Base-by-base conservation (phyloP, 202 grass and related monocot genomes). In the Bolboschoenoplectus hybrid region DNA sequence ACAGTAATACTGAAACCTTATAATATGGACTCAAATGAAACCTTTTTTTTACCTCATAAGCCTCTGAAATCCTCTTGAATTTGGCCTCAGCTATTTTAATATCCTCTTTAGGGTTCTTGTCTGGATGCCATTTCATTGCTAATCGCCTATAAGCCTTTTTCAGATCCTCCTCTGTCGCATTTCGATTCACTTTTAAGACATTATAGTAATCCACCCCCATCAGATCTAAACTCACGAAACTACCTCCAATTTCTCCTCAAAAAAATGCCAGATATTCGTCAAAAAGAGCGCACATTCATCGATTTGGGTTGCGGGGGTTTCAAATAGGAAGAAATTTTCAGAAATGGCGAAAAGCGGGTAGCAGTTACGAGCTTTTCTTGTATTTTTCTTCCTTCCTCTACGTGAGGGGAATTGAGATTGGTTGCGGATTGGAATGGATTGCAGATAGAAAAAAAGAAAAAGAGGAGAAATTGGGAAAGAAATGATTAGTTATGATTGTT, bases 171-270 rank as follows among this genome's bases (percentile, higher is more conserved):
- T 94, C 93, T 58, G 91, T 94, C 46, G 93, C 91, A 89, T 81
- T 73, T 66, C 91, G 90, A 84, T 92, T 91, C 67, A 98, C 93
- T 91, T 94, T 95, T 73, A 98, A 89, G 75, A 94, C 90, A 85
- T 89, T 94, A 90, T 98, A 98, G 89, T 98, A 98, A 77, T 95
- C 96, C 84, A 85, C 67, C 68, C 96, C 96, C 96, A 94, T 98
- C 86, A 45, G 67, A 76, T 53, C 89, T 68, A 91, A 86, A 84
- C 85, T 67, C 89, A 87, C 82, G 20, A 80, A 58, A 35, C 26
- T 11, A 55, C 19, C 49, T 71, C 64, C 63, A 53, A 86, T 53
- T 81, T 53, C 85, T 51, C 72, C 73, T 52, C 51, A 46, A 74
- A 85, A 74, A 51, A 44, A 26, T 16, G 11, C 50, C 47, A 9